Evolutionary conservation across 768 basidiomycete species (phyloP).

Genomic region (Panaeolus papilionaceus): DNA sequence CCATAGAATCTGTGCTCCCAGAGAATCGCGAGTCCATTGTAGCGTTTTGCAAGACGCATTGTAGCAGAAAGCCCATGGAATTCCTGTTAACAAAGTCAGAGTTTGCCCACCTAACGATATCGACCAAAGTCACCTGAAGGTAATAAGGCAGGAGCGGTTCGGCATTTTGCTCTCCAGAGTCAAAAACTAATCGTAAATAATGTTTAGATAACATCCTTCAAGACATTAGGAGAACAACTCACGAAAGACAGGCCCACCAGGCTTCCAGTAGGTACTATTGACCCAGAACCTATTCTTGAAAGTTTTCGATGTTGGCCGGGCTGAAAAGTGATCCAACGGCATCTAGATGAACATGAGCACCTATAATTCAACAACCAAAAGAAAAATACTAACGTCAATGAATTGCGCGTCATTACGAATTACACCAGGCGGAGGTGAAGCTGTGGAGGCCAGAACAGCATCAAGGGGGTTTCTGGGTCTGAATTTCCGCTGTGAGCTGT

Average conservation of each 20-base stretch:
- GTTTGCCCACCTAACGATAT: background rate
- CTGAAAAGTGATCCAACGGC: slow-evolving; percentile 52
- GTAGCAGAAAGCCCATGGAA: slow-evolving; percentile 54
- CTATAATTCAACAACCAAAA: background rate
- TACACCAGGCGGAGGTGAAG: background rate
- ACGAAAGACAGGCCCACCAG: slow-evolving; percentile 56
- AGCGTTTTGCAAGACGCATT: slow-evolving; percentile 53
- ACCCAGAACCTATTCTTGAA: slow-evolving; percentile 58
- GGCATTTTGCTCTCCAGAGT: slow-evolving; percentile 57
- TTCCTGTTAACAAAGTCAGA: slow-evolving; percentile 32
- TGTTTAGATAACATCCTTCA: background rate
- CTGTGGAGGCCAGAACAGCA: background rate
- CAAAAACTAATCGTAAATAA: slow-evolving; percentile 43
- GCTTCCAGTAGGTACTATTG: slow-evolving; percentile 52
- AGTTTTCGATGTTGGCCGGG: slow-evolving; percentile 34
- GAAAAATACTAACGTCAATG: background rate
- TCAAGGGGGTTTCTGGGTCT: slow-evolving; percentile 1
- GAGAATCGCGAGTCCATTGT: slow-evolving; percentile 51
- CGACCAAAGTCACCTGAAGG: slow-evolving; percentile 28
- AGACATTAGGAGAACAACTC: slow-evolving; percentile 22
- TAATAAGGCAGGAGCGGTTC: slow-evolving; percentile 55
- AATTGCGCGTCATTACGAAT: background rate
- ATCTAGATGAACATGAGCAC: slow-evolving; percentile 36
- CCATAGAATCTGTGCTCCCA: slow-evolving; percentile 62
- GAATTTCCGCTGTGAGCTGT: background rate